Base-by-base conservation (phyloP, 2,329 filamentous ascomycete species). In the Penicillium sp. region DNA sequence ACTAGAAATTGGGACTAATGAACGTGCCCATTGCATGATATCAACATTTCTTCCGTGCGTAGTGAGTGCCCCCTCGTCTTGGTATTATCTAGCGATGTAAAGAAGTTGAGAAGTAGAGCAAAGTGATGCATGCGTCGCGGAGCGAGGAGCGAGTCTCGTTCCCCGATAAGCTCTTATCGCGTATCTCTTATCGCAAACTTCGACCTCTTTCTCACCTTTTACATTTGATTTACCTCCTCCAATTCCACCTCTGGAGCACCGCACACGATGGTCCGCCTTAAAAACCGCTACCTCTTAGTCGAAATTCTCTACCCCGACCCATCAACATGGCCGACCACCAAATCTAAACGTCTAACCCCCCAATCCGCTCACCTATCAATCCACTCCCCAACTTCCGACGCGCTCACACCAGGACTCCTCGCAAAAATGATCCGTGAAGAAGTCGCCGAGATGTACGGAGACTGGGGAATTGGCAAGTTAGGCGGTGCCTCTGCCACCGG, bases 261-360 rank as follows among this genome's bases (percentile, higher is more conserved):
- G 2, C n/a, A 36, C 61, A 75, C 41, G 45, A 96, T 99, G 94
- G 94, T 99, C 54, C 90, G 94, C 68, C 84, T 97, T 62, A 99
- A 99, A 75, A 88, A 96, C 73, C 87, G 94, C 65, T 99, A 99
- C 72, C 83, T 99, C 16, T 85, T 97, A n/a, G 84, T 97, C 57
- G 90, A 95, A 69, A 91, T 97, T 60, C 80, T 97, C 43, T 96
- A 96, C 66, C 90, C 92, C 0, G 80, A 85, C 6, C 60, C 65
- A 16, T 56, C 56, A n/a, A 62, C 67, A 49, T 65, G 62, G 61
- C 76, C 83, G 12, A 58, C 77, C 9, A 58, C 55, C 52, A 49
- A 53, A 54, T 72, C 45, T 51, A 49, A 53, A 54, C 72, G 45
- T 68, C 74, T 61, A 10, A n/a, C 10, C 21, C 34, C 43, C 2